These are phyloP conservation scores for Trichosporon coremiiforme DNA, from an alignment of 1,284 basidiomycete species.

Conservation along the genomic window DNA sequence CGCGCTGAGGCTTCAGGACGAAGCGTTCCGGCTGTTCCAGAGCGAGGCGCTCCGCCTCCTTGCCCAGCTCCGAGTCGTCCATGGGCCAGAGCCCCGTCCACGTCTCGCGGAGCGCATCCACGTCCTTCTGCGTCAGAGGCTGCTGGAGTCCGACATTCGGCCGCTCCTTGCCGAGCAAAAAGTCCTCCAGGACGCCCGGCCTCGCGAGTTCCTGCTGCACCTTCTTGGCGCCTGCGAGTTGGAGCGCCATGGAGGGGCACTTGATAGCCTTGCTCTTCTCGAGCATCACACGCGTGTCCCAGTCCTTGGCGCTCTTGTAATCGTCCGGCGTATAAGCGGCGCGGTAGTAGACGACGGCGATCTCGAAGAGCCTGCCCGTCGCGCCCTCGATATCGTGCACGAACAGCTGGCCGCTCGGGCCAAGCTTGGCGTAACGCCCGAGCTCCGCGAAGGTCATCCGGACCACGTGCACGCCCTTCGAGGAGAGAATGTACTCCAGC, in stretches of 20 bases:
- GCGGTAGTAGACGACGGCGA: constrained; percentile 84
- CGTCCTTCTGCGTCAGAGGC: constrained; percentile 53
- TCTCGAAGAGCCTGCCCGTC: constrained; percentile 59
- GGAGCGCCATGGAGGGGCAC: constrained; percentile 86
- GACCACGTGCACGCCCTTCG: constrained; percentile 69
- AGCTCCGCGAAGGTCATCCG: constrained; percentile 77
- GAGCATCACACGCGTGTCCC: constrained; percentile 71
- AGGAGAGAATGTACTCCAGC: constrained; percentile 76
- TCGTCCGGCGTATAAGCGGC: constrained; percentile 85
- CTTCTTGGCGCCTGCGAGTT: constrained; percentile 94
- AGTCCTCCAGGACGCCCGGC: constrained; percentile 71
- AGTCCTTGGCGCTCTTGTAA: constrained; percentile 66
- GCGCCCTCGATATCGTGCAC: constrained; percentile 55
- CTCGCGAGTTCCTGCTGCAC: constrained; percentile 86
- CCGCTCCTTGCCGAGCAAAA: constrained; percentile 59
- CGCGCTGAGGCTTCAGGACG: constrained; percentile 92
- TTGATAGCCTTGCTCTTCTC: constrained; percentile 85
- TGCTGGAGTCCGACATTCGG: constrained; percentile 57
- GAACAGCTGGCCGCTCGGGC: constrained; percentile 58
- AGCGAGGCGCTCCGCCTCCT: constrained; percentile 63
- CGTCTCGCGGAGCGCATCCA: constrained; percentile 64
- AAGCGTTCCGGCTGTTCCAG: constrained; percentile 63
- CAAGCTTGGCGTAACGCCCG: constrained; percentile 60
- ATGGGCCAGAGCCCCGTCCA: constrained; percentile 77
- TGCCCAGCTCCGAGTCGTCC: constrained; percentile 57